Conservation (phyloP, 2,329 filamentous ascomycete species). For the Neonectria neomacrospora region DNA sequence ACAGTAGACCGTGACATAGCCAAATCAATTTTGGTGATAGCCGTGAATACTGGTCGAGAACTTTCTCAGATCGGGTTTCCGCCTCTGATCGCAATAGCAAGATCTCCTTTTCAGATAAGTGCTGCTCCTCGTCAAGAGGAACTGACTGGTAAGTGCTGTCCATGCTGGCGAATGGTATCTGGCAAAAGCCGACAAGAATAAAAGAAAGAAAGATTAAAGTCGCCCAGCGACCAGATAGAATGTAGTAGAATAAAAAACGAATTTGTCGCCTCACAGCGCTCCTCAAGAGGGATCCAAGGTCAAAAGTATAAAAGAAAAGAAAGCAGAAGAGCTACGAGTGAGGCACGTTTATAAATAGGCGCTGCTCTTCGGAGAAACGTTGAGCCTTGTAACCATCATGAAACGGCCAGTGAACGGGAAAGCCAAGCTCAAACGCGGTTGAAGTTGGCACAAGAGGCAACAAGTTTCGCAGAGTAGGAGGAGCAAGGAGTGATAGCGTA, state of each 20-base stretch:
- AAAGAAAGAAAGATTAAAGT: neutral
- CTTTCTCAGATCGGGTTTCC: neutral
- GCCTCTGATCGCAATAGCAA: slow-evolving; percentile 16
- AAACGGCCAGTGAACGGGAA: slow-evolving; percentile 8
- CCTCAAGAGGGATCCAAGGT: neutral
- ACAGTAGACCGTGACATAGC: slow-evolving; percentile 28
- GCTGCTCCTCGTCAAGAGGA: slow-evolving; percentile 29
- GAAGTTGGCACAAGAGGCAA: neutral
- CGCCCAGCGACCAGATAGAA: neutral
- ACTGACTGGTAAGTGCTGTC: slow-evolving; percentile 17
- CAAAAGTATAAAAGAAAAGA: neutral
- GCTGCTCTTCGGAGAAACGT: neutral
- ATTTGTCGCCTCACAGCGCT: neutral
- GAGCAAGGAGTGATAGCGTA: neutral
- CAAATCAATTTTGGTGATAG: slow-evolving; percentile 21
- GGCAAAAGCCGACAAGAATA: neutral
- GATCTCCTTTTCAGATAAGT: slow-evolving; percentile 26
- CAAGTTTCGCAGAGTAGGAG: neutral
- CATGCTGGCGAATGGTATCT: neutral
- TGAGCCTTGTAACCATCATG: slow-evolving; percentile 6
- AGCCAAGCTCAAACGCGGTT: slow-evolving; percentile 1
- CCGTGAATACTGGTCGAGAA: neutral
- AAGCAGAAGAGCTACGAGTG: neutral
- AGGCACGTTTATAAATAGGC: neutral
- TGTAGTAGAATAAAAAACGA: neutral